Percentiles rank a stretch among this genome's conserved stretches.
Evolutionary conservation across 441 rosid genomes (phyloP).

Genomic region (Adansonia madagascariensis): DNA sequence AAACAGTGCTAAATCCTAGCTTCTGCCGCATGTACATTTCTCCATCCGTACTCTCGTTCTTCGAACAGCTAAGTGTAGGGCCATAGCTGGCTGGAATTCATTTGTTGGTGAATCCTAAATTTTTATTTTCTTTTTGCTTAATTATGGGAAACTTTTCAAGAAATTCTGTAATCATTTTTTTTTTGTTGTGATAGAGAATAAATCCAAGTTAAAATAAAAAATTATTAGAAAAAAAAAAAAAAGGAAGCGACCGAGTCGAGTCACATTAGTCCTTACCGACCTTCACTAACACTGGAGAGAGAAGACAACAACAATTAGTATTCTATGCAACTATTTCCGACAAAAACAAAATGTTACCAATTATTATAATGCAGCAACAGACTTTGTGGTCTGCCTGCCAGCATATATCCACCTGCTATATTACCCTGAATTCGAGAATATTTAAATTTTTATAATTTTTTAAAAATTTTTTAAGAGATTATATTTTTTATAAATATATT

Average conservation of each 20-base stretch:
- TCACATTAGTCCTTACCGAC: slow-evolving; percentile 1
- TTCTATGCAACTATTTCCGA: neutral
- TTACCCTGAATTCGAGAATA: no score
- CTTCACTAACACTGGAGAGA: neutral
- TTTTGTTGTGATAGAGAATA: neutral
- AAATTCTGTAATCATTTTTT: neutral
- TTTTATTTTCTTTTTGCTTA: neutral
- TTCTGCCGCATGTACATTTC: neutral
- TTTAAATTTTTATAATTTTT: no score
- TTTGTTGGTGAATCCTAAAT: neutral
- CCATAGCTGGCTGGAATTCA: neutral
- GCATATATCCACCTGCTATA: slow-evolving; percentile 10
- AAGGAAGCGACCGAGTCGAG: neutral
- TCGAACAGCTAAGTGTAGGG: neutral
- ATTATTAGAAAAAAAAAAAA: neutral
- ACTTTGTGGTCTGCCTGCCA: slow-evolving; percentile 1
- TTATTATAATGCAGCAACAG: slow-evolving; percentile 8
- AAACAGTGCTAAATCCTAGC: no score
- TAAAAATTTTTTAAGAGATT: no score
- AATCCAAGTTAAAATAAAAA: neutral
- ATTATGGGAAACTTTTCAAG: neutral
- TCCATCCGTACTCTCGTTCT: neutral
- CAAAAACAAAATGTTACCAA: neutral
- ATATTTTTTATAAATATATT: no score
- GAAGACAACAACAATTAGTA: neutral